phyloP scores from a whole-genome alignment of 78 protist genomes.

The Ministeria vibrans region DNA sequence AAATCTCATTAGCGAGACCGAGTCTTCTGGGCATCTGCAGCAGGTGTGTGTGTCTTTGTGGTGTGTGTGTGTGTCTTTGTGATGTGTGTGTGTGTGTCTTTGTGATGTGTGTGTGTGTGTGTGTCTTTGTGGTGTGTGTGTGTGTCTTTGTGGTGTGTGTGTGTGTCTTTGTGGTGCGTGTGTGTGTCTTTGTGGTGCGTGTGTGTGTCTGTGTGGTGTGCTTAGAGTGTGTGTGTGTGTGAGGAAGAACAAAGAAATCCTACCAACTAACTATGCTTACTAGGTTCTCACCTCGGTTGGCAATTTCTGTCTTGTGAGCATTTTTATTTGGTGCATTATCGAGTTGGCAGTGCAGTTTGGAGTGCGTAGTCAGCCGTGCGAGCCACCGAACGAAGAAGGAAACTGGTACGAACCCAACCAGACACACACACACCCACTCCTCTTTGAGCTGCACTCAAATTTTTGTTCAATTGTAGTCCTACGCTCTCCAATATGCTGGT shows the following conservation, averaged over 20 bases:
- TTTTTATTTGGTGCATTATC: constrained; percentile 45
- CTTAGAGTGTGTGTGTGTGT: not conserved
- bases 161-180: not conserved
- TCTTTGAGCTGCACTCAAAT: constrained; percentile 43
- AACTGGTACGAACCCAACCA: constrained; percentile 17
- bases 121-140: not conserved
- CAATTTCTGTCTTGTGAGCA: constrained; percentile 48
- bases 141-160: not conserved
- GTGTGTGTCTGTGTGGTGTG: not conserved
- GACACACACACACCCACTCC: too few relatives aligned
- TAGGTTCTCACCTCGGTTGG: constrained; percentile 59
- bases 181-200: not conserved
- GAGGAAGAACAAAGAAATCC: too few relatives aligned
- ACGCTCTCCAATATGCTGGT: constrained; percentile 52
- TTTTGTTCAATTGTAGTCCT: too few relatives aligned
- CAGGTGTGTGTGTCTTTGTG: not conserved
- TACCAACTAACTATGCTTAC: too few relatives aligned
- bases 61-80: not conserved
- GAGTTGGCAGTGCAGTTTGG: constrained; percentile 49
- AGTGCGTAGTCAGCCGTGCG: constrained; percentile 15
- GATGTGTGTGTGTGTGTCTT: not conserved
- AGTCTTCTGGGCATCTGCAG: too few relatives aligned
- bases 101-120: not conserved
- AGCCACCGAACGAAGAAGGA: not conserved
- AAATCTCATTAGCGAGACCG: constrained; percentile 42